Evolutionary conservation across 2,329 filamentous ascomycete genomes (phyloP), one percentile per base, ranked within the genome.

Genomic region (Pseudopithomyces chartarum): DNA sequence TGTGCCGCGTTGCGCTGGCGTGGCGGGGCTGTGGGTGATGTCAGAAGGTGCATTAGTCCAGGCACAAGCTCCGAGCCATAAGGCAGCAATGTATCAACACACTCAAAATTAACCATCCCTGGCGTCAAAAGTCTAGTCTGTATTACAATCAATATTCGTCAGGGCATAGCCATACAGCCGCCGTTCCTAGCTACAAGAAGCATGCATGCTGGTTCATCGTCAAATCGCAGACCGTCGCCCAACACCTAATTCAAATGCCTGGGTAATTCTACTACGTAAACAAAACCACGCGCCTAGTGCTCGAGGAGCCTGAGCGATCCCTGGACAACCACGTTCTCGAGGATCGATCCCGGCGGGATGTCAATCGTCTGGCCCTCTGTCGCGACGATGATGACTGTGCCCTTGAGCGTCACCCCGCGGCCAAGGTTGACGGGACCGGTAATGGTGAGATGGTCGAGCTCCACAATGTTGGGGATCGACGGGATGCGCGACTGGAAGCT

Each of bases 281-380:
- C 29, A 29, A 29, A 55, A 23, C 26, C 33, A 11, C 52, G 55
- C 51, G 3, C 64, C 70, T 86, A 89, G 76, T 89, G 86, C 81
- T 89, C 86, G 64, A 89, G 79, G 73, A 88, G 81, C 73, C 87
- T 83, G 85, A 99, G 86, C 79, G 92, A 97, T 73, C 95, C 95
- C 85, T 99, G 95, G 56, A 99, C 95, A 50, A 99, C 95, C 13
- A 98, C 95, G 81, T 99, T 99, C 85, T 99, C 95, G 57, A 99
- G 85, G 71, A 99, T 91, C 19, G 93, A 97, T 76, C 95, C 95
- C 19, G 95, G 94, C 52, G 95, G 95, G 69, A 99, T 90, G 76
- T 99, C 95, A 71, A 99, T 99, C 63, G 95, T 99, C 83, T 90
- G 93, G 67, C 94, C 94, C 81, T 99, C 95, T 45, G 92, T 97